phyloP scores from a whole-genome alignment of 2,329 filamentous ascomycete genomes.

The Fusarium sp. region DNA sequence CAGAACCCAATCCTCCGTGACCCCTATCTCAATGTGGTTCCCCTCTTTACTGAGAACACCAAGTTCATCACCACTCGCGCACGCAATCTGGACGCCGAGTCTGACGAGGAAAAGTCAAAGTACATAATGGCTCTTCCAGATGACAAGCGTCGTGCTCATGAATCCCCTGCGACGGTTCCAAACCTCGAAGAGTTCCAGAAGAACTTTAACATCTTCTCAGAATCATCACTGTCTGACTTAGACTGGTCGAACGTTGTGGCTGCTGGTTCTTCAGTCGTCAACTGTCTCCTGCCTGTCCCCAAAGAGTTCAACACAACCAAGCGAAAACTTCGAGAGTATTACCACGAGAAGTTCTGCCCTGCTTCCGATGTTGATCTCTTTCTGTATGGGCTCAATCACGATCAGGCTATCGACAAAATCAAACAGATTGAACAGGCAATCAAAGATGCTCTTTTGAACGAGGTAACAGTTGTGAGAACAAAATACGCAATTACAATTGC shows the following conservation, averaged over 20 bases:
- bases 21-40: conserved; percentile 70
- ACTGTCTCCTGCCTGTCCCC: conserved; percentile 78
- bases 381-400: conserved; percentile 80
- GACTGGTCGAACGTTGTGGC: conserved; percentile 87
- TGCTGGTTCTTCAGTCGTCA: conserved; percentile 83
- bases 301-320: conserved; percentile 70
- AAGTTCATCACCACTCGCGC: conserved; percentile 69
- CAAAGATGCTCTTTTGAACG: conserved; percentile 80
- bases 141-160: conserved; percentile 69
- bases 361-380: conserved; percentile 91
- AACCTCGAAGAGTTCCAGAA: conserved; percentile 76
- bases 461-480: conserved; percentile 84
- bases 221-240: conserved; percentile 78
- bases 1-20: conserved; percentile 66
- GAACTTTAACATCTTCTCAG: conserved; percentile 85
- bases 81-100: conserved; percentile 67
- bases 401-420: conserved; percentile 84
- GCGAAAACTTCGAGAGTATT: conserved; percentile 74
- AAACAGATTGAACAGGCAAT: conserved; percentile 81
- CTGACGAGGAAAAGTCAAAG: conserved; percentile 67
- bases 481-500: conserved; percentile 90
- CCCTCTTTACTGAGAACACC: conserved; percentile 70
- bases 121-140: conserved; percentile 77
- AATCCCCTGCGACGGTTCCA: conserved; percentile 73
- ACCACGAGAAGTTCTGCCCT: conserved; percentile 82